These are phyloP conservation scores for Claviceps monticola DNA, from an alignment of 2,329 filamentous ascomycete species.

Conservation along the genomic window DNA sequence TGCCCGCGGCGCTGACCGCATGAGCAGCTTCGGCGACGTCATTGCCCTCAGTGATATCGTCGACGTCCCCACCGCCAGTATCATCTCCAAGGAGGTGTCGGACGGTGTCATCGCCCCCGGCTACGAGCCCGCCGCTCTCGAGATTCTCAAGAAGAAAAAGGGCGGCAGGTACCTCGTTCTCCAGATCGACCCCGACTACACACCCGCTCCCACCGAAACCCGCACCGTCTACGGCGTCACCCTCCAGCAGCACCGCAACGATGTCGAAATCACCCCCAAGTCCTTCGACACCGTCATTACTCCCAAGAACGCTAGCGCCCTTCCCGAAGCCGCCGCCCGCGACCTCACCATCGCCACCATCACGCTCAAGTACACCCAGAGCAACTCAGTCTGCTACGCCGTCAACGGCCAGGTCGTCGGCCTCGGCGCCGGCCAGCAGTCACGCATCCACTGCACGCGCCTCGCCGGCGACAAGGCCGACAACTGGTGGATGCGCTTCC, in stretches of 20 bases:
- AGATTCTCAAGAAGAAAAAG: constrained; percentile 95
- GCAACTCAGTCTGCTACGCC: constrained; percentile 97
- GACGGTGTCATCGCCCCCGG: constrained; percentile 90
- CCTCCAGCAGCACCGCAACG: constrained; percentile 84
- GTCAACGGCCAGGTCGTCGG: constrained; percentile 87
- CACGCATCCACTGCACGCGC: constrained; percentile 94
- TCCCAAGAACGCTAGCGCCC: constrained; percentile 59
- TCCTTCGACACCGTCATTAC: constrained; percentile 79
- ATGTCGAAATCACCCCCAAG: constrained; percentile 69
- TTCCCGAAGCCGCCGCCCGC: constrained; percentile 70
- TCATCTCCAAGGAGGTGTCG: constrained; percentile 95
- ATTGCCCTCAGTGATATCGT: constrained; percentile 87
- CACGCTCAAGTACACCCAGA: constrained; percentile 96
- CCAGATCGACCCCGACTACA: constrained; percentile 82
- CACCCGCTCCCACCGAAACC: constrained; percentile 66
- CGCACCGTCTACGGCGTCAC: constrained; percentile 84
- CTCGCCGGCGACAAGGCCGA: constrained; percentile 96
- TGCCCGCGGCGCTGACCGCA: constrained; percentile 88
- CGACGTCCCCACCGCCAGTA: constrained; percentile 86
- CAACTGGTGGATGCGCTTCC: constrained; percentile 99
- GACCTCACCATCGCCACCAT: constrained; percentile 94
- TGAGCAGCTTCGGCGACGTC: constrained; percentile 97
- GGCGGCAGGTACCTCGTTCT: constrained; percentile 92
- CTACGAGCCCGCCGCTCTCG: constrained; percentile 73
- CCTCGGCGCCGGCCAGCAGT: constrained; percentile 91